Evolutionary conservation across 495 filamentous ascomycete genomes (phyloP).

Genomic region (Tetracladium setigerum): DNA sequence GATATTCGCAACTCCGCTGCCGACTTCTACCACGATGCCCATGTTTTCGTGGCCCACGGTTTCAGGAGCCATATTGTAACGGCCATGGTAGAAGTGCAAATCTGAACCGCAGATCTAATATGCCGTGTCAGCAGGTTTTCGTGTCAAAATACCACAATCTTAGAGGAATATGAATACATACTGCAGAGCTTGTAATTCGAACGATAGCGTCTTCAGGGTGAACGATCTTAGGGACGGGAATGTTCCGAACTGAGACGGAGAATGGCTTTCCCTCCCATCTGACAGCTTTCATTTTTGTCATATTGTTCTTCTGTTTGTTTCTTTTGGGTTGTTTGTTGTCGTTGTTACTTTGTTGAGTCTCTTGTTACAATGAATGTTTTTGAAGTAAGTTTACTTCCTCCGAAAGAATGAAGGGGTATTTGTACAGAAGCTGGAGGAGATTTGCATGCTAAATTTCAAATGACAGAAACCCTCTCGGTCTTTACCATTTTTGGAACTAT

Average conservation of each 20-base stretch:
- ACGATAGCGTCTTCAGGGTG: conserved; percentile 49
- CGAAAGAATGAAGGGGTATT: no score
- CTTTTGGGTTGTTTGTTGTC: neutral
- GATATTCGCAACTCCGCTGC: conserved; percentile 39
- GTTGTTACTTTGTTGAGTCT: no score
- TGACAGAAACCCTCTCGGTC: no score
- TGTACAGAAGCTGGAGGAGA: no score
- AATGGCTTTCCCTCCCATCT: conserved; percentile 8
- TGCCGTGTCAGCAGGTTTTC: neutral
- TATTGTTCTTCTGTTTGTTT: neutral
- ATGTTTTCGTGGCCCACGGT: conserved; percentile 47
- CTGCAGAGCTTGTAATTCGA: conserved; percentile 49
- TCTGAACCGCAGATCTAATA: neutral
- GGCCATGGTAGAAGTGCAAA: conserved; percentile 12
- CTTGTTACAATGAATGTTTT: no score
- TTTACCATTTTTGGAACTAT: no score
- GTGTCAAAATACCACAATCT: neutral
- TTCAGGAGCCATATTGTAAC: conserved; percentile 17
- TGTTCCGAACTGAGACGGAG: conserved; percentile 25
- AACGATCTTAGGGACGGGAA: conserved; percentile 39
- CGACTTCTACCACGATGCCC: conserved; percentile 38
- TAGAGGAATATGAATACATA: conserved; percentile 34
- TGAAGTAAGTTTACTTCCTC: neutral
- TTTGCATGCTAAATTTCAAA: no score
- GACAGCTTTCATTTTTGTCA: neutral